Evolutionary conservation across 805 yeast species (phyloP), one percentile per base, ranked within the genome.

Genomic region (Metschnikowia reukaufii): DNA sequence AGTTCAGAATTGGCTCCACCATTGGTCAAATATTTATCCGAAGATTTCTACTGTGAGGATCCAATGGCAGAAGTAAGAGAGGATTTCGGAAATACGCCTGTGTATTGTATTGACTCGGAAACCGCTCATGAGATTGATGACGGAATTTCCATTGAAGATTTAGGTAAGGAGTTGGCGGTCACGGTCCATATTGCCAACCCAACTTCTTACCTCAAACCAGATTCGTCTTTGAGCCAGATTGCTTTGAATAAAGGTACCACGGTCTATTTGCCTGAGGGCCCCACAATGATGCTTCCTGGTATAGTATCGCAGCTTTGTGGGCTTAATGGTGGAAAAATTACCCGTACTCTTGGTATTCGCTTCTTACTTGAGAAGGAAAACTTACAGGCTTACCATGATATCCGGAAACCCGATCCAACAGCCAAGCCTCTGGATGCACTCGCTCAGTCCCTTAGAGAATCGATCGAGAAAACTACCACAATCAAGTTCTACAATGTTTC

Each of bases 111-210:
- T 48, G 99, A 94, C 66, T 75, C 84, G 2, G 79, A 72, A 3
- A 75, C 74, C 35, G 96, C 98, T 0, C 84, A 85, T 55, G 98
- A 94, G 64, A 86, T 94, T 49, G 99, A 92, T 64, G 99, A 92
- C 65, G 99, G 97, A 39, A 74, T 92, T 21, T 81, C 96, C 1
- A 70, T 92, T 16, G 70, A 69, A 36, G 52, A 50, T 3, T 43
- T 60, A 2, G 57, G 56, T 23, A 51, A 53, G 21, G 42, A 44
- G 2, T 79, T 68, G 54, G 66, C 70, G 8, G 54, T 91, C 4
- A 77, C 84, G 25, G 74, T 89, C 1, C 96, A 86, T 62, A 80
- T 92, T 51, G 97, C 98, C 1, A 90, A 92, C 62, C 97, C 97
- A 0, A 73, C 88, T 0, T 84, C 96, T 0, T 79, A 75, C 51